Percentiles rank a stretch among this genome's conserved stretches.
Evolutionary conservation across 2,329 filamentous ascomycete genomes (phyloP).

Genomic region (Cylindrodendrum hubeiense): DNA sequence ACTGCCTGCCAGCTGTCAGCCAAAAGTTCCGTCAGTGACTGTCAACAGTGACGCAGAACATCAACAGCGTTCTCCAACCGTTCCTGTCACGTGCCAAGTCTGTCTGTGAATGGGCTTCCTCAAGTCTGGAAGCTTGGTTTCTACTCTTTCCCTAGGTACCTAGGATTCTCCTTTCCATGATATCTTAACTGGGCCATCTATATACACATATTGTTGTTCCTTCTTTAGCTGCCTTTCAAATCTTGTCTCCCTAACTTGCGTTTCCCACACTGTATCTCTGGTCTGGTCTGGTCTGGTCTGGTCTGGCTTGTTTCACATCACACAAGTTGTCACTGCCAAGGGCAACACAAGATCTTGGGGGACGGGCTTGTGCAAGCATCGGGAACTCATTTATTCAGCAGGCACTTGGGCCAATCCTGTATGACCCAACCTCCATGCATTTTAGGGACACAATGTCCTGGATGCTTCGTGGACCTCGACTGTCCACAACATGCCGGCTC

Average conservation of each 20-base stretch:
- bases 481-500: background rate
- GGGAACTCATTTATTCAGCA: background rate
- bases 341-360: slow-evolving; percentile 5
- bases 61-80: background rate
- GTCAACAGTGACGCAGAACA: background rate
- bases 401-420: background rate
- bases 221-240: background rate
- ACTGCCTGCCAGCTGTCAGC: too few species aligned
- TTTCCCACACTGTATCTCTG: background rate
- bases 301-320: background rate
- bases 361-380: slow-evolving; percentile 2
- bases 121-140: background rate
- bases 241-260: background rate
- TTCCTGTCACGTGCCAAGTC: background rate
- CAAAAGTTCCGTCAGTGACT: background rate
- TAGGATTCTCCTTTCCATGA: background rate
- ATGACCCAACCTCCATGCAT: background rate
- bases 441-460: background rate
- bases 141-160: background rate
- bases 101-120: background rate
- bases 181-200: background rate
- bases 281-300: background rate
- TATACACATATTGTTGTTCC: background rate
- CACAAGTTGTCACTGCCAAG: background rate
- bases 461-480: background rate